Conservation (phyloP, 208 protist species). For the Acanthamoeba castellanii region DNA sequence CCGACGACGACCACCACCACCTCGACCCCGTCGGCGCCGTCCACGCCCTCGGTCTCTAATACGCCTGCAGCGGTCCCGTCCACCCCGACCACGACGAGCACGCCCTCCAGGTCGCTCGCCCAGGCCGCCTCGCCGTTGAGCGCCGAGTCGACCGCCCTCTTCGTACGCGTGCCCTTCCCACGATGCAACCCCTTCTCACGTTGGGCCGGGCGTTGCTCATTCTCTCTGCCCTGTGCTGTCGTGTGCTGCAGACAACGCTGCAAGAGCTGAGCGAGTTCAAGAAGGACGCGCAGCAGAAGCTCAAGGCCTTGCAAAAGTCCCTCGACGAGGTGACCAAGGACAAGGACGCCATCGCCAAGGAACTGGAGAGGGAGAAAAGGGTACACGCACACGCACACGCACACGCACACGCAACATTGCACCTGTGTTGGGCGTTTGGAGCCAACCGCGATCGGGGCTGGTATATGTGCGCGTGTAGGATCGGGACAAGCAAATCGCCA, state of each 20-base stretch:
- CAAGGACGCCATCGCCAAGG: constrained; percentile 48
- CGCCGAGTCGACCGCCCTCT: constrained; percentile 22
- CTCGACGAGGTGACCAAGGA: constrained; percentile 49
- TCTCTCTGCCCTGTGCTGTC: neutral
- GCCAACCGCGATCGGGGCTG: neutral
- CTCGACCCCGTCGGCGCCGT: neutral
- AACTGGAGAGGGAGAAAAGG: constrained; percentile 69
- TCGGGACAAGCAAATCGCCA: constrained; percentile 66
- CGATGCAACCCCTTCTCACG: no score
- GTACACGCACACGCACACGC: neutral
- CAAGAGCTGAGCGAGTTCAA: constrained; percentile 72
- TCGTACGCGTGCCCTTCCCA: neutral
- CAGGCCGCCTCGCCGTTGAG: neutral
- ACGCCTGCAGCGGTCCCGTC: neutral
- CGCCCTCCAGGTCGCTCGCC: neutral
- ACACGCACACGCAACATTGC: neutral
- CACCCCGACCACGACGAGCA: neutral
- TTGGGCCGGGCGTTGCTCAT: no score
- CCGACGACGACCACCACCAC: neutral
- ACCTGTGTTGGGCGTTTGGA: neutral
- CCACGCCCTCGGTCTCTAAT: no score
- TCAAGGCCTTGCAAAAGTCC: constrained; percentile 68
- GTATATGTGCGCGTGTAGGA: neutral
- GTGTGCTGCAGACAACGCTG: neutral
- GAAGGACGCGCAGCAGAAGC: constrained; percentile 66